phyloP scores from a whole-genome alignment of 2,329 filamentous ascomycete genomes.

The Colletotrichum sp. region DNA sequence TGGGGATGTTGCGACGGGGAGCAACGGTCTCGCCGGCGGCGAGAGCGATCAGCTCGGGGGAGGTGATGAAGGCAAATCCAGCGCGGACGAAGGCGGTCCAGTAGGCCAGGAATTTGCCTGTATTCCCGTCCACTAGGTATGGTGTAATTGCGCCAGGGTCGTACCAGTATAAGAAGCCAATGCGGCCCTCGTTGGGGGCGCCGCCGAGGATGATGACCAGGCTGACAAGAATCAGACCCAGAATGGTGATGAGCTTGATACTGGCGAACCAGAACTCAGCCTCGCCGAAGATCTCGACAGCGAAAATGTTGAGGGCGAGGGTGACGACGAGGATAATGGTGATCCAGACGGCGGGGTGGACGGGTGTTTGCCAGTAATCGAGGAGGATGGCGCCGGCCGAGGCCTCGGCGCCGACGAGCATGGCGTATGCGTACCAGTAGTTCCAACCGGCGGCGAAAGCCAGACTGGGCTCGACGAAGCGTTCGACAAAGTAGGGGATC shows the following conservation, averaged over 20 bases:
- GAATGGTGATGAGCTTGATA: conserved; percentile 64
- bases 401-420: conserved; percentile 62
- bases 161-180: conserved; percentile 45
- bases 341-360: conserved; percentile 64
- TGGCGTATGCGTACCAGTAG: conserved; percentile 67
- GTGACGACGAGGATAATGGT: conserved; percentile 60
- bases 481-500: conserved; percentile 59
- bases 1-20: conserved; percentile 69
- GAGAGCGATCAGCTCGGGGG: conserved; percentile 66
- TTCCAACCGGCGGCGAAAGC: conserved; percentile 65
- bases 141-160: conserved; percentile 49
- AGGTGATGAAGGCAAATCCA: conserved; percentile 66
- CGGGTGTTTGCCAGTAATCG: conserved; percentile 61
- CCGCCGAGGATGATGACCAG: conserved; percentile 63
- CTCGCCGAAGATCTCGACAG: conserved; percentile 63
- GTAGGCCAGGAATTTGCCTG: conserved; percentile 62
- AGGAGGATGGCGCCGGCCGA: conserved; percentile 64
- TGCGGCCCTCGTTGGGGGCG: conserved; percentile 51
- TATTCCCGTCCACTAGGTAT: conserved; percentile 48
- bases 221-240: conserved; percentile 61
- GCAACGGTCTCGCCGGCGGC: conserved; percentile 70
- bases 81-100: conserved; percentile 63
- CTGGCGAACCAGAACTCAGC: conserved; percentile 67
- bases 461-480: conserved; percentile 60
- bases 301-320: conserved; percentile 60